Evolutionary conservation across 495 filamentous ascomycete genomes (phyloP).

Genomic region (Rhypophila decipiens): DNA sequence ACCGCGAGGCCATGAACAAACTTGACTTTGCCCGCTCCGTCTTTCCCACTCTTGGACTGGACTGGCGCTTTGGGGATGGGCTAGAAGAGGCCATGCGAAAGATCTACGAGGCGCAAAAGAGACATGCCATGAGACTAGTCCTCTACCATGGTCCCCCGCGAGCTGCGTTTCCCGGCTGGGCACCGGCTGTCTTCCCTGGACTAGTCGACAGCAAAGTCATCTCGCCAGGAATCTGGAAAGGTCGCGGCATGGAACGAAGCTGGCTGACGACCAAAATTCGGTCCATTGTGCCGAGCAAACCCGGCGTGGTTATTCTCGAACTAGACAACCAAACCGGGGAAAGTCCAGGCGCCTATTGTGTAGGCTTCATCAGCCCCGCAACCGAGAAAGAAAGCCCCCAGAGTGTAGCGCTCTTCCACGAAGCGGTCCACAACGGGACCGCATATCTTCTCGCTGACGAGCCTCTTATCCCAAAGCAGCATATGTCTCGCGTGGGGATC

Average conservation of each 20-base stretch:
- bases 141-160: background rate
- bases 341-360: background rate
- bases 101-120: slow-evolving; percentile 1
- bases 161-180: slow-evolving; percentile 1
- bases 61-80: background rate
- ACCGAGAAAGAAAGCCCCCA: background rate
- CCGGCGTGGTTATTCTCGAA: background rate
- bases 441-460: background rate
- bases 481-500: background rate
- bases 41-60: background rate
- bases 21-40: background rate
- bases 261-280: background rate
- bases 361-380: background rate
- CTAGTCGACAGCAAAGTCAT: background rate
- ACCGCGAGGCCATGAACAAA: background rate
- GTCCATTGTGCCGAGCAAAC: background rate
- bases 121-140: background rate
- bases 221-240: background rate
- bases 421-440: background rate
- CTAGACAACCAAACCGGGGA: background rate
- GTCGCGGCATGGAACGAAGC: background rate
- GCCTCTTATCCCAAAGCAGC: background rate
- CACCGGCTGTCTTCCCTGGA: slow-evolving; percentile 1
- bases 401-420: background rate
- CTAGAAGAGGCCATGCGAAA: background rate